Conservation (phyloP, 2,329 filamentous ascomycete genomes). For the Exophiala bonariae region DNA sequence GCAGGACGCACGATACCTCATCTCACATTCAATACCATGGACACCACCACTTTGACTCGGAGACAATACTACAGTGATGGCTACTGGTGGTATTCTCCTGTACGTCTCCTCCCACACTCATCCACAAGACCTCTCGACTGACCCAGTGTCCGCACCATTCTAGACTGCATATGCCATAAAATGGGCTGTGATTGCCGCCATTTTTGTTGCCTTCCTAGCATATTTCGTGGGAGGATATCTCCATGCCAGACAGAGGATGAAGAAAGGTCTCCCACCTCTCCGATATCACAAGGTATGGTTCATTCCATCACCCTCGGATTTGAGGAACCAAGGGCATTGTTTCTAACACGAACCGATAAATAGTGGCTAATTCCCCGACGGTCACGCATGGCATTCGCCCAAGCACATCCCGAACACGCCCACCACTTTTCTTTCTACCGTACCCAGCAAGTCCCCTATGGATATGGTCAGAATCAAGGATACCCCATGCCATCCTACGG, state of each 20-base stretch:
- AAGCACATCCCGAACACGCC: slow-evolving; percentile 27
- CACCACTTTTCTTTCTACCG: slow-evolving; percentile 39
- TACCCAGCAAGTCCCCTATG: slow-evolving; percentile 13
- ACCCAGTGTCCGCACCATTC: no score
- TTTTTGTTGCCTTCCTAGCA: slow-evolving; percentile 59
- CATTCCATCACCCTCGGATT: background rate
- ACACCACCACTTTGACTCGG: slow-evolving; percentile 1
- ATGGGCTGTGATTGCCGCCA: slow-evolving; percentile 66
- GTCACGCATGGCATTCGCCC: slow-evolving; percentile 30
- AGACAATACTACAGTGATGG: slow-evolving; percentile 17
- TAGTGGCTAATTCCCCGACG: slow-evolving; percentile 46
- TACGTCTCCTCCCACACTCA: slow-evolving; percentile 15
- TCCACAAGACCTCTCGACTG: no score
- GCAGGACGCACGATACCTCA: background rate
- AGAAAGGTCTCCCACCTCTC: slow-evolving; percentile 65
- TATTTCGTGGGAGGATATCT: slow-evolving; percentile 69
- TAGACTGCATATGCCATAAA: slow-evolving; percentile 67
- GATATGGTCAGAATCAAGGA: slow-evolving; percentile 17
- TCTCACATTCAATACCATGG: slow-evolving; percentile 8
- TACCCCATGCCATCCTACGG: slow-evolving; percentile 29
- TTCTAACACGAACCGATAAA: no score
- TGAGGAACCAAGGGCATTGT: no score
- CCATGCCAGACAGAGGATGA: slow-evolving; percentile 68
- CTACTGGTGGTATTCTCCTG: slow-evolving; percentile 23
- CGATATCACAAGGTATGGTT: slow-evolving; percentile 66